phyloP scores from a whole-genome alignment of 164 flowering plant genomes.

The Vitis vinifera region ASM3070453v1 NC_081813.1:5899001-5899500 shows the following conservation, averaged over 20 bases:
- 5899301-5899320: conserved; percentile 9
- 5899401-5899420: conserved; percentile 99
- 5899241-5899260: no score
- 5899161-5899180: no score
- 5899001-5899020: conserved; percentile 88
- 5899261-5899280: no score
- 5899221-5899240: neutral
- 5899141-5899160: no score
- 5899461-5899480: conserved; percentile 51
- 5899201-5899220: neutral
- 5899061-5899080: conserved; percentile 35
- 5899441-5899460: conserved; percentile 93
- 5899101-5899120: conserved; percentile 99
- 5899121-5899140: conserved; percentile 57
- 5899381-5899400: conserved; percentile 38
- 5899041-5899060: conserved; percentile 35
- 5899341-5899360: no score
- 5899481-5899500: conserved; percentile 24
- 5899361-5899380: no score
- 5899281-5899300: conserved; percentile 6
- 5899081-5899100: conserved; percentile 59
- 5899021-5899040: conserved; percentile 46
- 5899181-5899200: no score
- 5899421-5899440: conserved; percentile 97
- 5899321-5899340: neutral